These are phyloP conservation scores for Euphorbia neoarborescens DNA, from an alignment of 441 rosid genomes.

Conservation along the genomic window DNA sequence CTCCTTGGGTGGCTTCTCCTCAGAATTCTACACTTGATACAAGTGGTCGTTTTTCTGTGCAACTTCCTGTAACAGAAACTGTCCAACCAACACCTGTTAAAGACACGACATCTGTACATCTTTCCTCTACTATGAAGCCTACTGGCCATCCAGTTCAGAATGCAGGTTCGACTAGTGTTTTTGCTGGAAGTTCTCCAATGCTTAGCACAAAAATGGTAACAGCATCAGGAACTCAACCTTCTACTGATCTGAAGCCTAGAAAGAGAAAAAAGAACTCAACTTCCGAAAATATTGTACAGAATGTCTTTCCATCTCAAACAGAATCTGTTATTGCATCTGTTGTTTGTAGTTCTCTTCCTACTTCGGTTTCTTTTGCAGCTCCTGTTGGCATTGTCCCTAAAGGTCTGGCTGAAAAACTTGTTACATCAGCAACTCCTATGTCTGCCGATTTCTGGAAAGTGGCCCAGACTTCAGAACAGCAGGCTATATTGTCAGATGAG, in stretches of 20 bases:
- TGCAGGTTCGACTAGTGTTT: slow-evolving; percentile 39
- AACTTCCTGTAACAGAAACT: slow-evolving; percentile 47
- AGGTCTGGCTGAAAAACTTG: slow-evolving; percentile 32
- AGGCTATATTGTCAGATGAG: slow-evolving; percentile 52
- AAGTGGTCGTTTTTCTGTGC: slow-evolving; percentile 47
- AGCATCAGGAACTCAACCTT: slow-evolving; percentile 40
- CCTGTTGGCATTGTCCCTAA: slow-evolving; percentile 39
- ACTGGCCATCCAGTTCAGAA: slow-evolving; percentile 31
- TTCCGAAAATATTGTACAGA: slow-evolving; percentile 43
- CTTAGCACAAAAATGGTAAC: slow-evolving; percentile 41
- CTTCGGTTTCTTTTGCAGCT: slow-evolving; percentile 35
- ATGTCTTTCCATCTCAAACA: slow-evolving; percentile 36
- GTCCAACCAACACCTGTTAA: slow-evolving; percentile 48
- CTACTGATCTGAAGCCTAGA: slow-evolving; percentile 59
- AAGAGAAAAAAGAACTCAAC: slow-evolving; percentile 60
- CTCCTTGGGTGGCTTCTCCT: slow-evolving; percentile 66
- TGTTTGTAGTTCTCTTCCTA: slow-evolving; percentile 27
- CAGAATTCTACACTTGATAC: slow-evolving; percentile 54
- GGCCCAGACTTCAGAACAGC: slow-evolving; percentile 33
- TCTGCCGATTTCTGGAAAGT: slow-evolving; percentile 33
- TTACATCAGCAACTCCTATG: slow-evolving; percentile 35
- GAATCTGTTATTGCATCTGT: slow-evolving; percentile 37
- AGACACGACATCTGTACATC: slow-evolving; percentile 47
- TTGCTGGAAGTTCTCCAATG: slow-evolving; percentile 36
- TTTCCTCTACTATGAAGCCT: slow-evolving; percentile 42